Evolutionary conservation across 2,329 filamentous ascomycete genomes (phyloP).

Genomic region (Myriosclerotinia scirpicola): DNA sequence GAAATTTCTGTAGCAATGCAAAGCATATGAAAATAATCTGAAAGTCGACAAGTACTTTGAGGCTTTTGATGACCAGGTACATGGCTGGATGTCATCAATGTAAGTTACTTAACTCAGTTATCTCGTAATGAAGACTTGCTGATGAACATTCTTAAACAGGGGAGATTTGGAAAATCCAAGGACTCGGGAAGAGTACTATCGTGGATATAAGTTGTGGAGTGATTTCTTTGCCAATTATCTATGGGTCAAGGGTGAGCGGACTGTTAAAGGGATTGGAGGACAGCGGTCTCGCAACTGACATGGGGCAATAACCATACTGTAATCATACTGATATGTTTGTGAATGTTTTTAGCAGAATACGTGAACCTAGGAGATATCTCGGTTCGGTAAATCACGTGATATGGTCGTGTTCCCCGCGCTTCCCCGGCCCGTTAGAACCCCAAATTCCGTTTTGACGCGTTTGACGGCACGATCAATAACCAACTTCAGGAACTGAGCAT

Average conservation of each 20-base stretch:
- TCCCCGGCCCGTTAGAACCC: too few species aligned
- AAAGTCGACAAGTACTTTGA: constrained; percentile 57
- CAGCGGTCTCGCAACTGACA: too few species aligned
- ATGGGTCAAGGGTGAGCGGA: not conserved
- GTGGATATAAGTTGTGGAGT: constrained; percentile 20
- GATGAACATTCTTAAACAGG: not conserved
- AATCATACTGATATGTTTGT: too few species aligned
- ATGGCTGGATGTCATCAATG: constrained; percentile 73
- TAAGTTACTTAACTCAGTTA: constrained; percentile 28
- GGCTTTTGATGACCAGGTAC: constrained; percentile 65
- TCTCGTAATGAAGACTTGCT: not conserved
- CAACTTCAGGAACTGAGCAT: too few species aligned
- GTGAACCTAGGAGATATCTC: too few species aligned
- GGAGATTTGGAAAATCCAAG: constrained; percentile 11
- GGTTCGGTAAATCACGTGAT: too few species aligned
- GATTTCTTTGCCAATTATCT: constrained; percentile 13
- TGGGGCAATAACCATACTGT: too few species aligned
- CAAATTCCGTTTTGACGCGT: too few species aligned
- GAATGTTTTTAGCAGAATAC: too few species aligned
- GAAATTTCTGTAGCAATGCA: constrained; percentile 40
- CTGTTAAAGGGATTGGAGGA: too few species aligned
- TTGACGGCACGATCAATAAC: too few species aligned
- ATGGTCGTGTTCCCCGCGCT: too few species aligned
- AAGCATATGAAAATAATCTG: constrained; percentile 43
- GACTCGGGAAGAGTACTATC: constrained; percentile 21